These are phyloP conservation scores for Calonectria henricotiae DNA, from an alignment of 2,329 filamentous ascomycete species.

Conservation along the genomic window DNA sequence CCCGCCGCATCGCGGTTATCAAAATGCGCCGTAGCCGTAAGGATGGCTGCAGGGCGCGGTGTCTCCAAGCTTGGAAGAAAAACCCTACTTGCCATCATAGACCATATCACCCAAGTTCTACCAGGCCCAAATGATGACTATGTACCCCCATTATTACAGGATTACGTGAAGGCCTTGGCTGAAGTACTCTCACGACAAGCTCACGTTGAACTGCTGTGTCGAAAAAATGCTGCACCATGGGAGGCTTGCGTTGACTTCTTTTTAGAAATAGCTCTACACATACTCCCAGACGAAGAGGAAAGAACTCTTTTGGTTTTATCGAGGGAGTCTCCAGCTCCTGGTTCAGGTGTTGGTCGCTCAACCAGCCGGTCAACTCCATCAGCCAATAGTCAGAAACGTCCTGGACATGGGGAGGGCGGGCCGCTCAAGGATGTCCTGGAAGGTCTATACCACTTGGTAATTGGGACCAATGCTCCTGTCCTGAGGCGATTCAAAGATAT, in stretches of 20 bases:
- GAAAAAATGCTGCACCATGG: constrained; percentile 75
- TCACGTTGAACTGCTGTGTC: constrained; percentile 85
- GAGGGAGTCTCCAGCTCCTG: constrained; percentile 66
- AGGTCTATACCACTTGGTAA: constrained; percentile 77
- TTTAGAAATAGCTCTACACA: constrained; percentile 71
- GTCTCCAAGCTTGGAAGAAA: constrained; percentile 80
- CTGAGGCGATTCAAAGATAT: constrained; percentile 71
- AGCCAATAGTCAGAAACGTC: constrained; percentile 54
- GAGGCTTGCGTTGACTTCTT: constrained; percentile 80
- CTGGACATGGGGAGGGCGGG: constrained; percentile 54
- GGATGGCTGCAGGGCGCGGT: constrained; percentile 80
- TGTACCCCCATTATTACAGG: constrained; percentile 79
- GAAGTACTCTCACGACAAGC: constrained; percentile 80
- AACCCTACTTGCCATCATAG: constrained; percentile 83
- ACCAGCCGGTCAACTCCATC: constrained; percentile 53
- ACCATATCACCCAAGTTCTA: constrained; percentile 86
- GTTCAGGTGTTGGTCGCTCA: constrained; percentile 52
- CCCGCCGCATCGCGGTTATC: constrained; percentile 72
- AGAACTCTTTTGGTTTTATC: constrained; percentile 55
- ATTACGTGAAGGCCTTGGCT: constrained; percentile 85
- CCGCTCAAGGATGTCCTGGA: constrained; percentile 66
- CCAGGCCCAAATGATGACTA: constrained; percentile 74
- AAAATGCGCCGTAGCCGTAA: constrained; percentile 80
- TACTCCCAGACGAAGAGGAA: constrained; percentile 62
- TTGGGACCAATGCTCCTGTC: constrained; percentile 79